Conservation (phyloP, 345 rosid species). For the Dipteronia dyeriana region DNA sequence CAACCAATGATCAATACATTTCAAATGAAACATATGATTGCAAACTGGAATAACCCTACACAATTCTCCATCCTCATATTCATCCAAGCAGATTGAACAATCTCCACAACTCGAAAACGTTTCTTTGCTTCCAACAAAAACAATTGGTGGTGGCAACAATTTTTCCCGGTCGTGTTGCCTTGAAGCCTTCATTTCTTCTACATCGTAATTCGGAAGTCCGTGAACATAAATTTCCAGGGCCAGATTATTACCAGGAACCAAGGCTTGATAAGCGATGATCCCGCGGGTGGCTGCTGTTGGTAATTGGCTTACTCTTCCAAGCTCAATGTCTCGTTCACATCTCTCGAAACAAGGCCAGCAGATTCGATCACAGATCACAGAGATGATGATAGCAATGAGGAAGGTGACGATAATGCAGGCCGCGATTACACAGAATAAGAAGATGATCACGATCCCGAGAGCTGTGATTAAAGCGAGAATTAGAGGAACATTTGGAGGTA, state of each 20-base stretch:
- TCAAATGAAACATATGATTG: slow-evolving; percentile 29
- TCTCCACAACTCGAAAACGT: background rate
- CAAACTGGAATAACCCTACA: slow-evolving; percentile 10
- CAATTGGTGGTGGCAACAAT: slow-evolving; percentile 3
- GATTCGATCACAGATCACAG: background rate
- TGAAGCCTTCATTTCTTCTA: background rate
- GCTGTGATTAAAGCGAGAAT: background rate
- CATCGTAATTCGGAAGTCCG: background rate
- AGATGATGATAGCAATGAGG: background rate
- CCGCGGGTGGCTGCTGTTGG: background rate
- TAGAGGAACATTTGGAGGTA: background rate
- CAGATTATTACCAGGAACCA: background rate
- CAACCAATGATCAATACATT: slow-evolving; percentile 29
- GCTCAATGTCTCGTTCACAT: background rate
- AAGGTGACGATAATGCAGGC: background rate
- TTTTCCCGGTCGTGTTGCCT: slow-evolving; percentile 18
- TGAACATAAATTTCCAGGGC: background rate
- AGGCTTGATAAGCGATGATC: background rate
- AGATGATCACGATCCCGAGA: background rate
- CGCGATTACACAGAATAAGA: background rate
- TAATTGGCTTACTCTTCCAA: background rate
- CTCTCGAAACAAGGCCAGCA: background rate
- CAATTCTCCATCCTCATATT: background rate
- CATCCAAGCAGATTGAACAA: slow-evolving; percentile 7
- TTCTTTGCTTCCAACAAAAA: slow-evolving; percentile 3